Evolutionary conservation across 345 rosid species (phyloP).

Genomic region (Stellera chamaejasme): DNA sequence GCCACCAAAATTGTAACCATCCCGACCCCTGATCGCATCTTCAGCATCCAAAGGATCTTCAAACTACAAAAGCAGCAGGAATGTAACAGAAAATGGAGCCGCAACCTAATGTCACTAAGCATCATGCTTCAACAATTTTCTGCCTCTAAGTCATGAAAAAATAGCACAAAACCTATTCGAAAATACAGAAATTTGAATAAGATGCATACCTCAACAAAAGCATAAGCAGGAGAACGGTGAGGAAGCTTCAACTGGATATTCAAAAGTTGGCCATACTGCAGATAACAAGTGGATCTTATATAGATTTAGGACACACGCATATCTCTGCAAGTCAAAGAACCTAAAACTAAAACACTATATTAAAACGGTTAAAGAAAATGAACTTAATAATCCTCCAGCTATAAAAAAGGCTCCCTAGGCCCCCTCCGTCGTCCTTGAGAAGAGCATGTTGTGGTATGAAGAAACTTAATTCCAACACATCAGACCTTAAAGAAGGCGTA

Average conservation of each 20-base stretch:
- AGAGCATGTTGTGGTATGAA: background rate
- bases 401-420: too few species aligned
- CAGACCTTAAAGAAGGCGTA: too few species aligned
- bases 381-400: background rate
- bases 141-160: background rate
- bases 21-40: slow-evolving; percentile 52
- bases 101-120: too few species aligned
- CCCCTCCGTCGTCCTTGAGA: background rate
- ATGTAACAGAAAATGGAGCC: background rate
- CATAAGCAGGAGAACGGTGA: slow-evolving; percentile 19
- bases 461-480: background rate
- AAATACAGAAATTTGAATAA: background rate
- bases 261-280: slow-evolving; percentile 30
- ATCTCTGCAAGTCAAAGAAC: background rate
- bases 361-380: background rate
- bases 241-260: slow-evolving; percentile 34
- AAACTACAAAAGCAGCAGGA: slow-evolving; percentile 24
- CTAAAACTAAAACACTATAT: background rate
- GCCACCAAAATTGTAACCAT: slow-evolving; percentile 62
- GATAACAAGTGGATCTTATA: background rate
- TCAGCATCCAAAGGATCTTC: slow-evolving; percentile 47
- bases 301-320: too few species aligned
- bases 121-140: too few species aligned
- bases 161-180: background rate
- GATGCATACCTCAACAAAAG: slow-evolving; percentile 12